A percentile compares a stretch with the other conserved stretches of the same genome.
phyloP scores from a whole-genome alignment of 2,329 filamentous ascomycete genomes.

The Elsinoe australis region DNA sequence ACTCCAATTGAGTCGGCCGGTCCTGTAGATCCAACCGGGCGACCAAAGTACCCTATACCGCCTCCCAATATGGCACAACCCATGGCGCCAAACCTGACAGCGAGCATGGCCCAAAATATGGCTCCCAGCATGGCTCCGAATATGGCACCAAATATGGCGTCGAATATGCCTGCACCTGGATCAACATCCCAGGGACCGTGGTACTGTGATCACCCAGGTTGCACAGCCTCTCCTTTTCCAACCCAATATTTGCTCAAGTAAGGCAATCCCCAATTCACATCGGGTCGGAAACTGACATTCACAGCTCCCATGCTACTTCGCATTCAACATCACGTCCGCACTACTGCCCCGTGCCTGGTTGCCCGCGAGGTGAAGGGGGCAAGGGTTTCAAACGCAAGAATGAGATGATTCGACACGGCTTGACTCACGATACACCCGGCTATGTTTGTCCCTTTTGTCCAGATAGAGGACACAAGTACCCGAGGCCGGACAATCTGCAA shows the following conservation, averaged over 20 bases:
- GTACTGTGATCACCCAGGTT: slow-evolving; percentile 55
- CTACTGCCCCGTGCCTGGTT: slow-evolving; percentile 53
- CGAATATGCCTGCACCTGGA: neutral
- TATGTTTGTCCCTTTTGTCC: slow-evolving; percentile 96
- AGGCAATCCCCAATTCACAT: too few species aligned
- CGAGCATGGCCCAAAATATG: too few species aligned
- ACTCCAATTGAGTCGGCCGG: slow-evolving; percentile 30
- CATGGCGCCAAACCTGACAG: neutral
- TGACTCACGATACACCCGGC: slow-evolving; percentile 89
- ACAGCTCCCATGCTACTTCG: slow-evolving; percentile 62
- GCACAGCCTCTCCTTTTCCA: slow-evolving; percentile 65
- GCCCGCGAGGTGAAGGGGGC: slow-evolving; percentile 52
- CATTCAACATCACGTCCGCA: slow-evolving; percentile 57
- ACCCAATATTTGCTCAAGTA: slow-evolving; percentile 69
- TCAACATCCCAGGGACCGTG: slow-evolving; percentile 7
- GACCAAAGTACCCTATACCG: slow-evolving; percentile 22
- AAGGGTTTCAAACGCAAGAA: slow-evolving; percentile 63
- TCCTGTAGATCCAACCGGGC: slow-evolving; percentile 1
- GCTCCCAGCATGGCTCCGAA: neutral
- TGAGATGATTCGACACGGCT: slow-evolving; percentile 66
- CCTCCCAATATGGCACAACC: slow-evolving; percentile 18
- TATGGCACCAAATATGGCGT: neutral
- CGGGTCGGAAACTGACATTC: too few species aligned
- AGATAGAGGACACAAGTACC: slow-evolving; percentile 88
- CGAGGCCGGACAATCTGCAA: slow-evolving; percentile 89